Conservation (phyloP, 1,139 yeast genomes). For the Magnusiomyces magnusii region DNA sequence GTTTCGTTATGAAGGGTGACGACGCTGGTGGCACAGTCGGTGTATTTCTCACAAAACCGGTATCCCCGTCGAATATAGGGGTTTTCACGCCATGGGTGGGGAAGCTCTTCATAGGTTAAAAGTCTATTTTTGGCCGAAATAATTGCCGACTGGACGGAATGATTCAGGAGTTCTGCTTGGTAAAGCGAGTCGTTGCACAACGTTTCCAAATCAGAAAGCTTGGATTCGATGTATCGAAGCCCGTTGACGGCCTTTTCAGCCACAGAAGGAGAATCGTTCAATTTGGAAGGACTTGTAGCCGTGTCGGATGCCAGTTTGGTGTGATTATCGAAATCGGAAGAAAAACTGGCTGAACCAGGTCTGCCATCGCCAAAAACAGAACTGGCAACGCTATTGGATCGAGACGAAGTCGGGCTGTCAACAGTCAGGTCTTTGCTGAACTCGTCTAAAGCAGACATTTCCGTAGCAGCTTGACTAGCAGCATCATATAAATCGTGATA, state of each 20-base stretch:
- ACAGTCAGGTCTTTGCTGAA: background rate
- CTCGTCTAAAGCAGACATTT: background rate
- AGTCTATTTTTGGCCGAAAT: constrained; percentile 46
- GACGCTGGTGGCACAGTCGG: constrained; percentile 49
- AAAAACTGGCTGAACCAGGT: background rate
- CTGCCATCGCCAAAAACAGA: background rate
- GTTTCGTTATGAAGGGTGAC: constrained; percentile 78
- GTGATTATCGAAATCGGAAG: background rate
- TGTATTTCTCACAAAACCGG: constrained; percentile 65
- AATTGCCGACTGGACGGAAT: constrained; percentile 31
- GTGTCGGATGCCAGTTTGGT: too few species aligned
- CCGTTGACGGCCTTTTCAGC: constrained; percentile 21
- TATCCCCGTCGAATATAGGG: constrained; percentile 78
- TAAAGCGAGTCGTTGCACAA: constrained; percentile 15
- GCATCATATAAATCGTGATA: constrained; percentile 17
- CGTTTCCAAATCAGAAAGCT: constrained; percentile 30
- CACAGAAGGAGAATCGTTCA: constrained; percentile 7
- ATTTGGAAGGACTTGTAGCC: too few species aligned
- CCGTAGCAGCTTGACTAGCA: constrained; percentile 1
- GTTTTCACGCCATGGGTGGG: constrained; percentile 91
- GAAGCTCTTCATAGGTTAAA: constrained; percentile 79
- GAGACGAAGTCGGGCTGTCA: background rate
- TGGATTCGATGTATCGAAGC: constrained; percentile 29
- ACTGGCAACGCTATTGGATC: background rate
- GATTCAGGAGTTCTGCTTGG: constrained; percentile 16